Percentiles rank a stretch among this genome's conserved stretches.
phyloP scores from a whole-genome alignment of 78 protist species.

The Dictyostelium discoideum region DNA sequence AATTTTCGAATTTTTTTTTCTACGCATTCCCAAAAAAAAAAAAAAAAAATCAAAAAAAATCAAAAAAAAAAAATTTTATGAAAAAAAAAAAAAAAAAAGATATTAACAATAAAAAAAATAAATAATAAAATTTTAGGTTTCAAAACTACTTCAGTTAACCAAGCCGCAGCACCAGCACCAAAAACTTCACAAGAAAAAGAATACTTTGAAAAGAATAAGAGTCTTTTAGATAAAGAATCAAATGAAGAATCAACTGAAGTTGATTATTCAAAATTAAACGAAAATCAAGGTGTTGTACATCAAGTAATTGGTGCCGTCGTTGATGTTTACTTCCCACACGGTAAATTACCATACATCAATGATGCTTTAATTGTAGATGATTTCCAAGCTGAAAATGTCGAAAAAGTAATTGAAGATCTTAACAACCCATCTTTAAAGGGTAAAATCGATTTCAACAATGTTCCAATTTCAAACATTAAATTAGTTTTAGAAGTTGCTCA shows the following conservation, averaged over 20 bases:
- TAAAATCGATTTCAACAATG: conserved; percentile 38
- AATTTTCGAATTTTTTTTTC: no score
- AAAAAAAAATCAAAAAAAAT: neutral
- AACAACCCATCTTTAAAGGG: conserved; percentile 76
- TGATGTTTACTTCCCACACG: conserved; percentile 98
- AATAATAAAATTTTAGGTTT: conserved; percentile 1
- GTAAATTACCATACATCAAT: conserved; percentile 95
- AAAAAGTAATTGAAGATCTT: conserved; percentile 75
- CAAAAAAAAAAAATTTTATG: neutral
- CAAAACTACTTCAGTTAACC: neutral
- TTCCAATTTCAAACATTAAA: conserved; percentile 68
- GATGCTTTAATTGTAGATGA: conserved; percentile 94
- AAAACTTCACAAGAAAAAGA: conserved; percentile 21
- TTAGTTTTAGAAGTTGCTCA: conserved; percentile 98
- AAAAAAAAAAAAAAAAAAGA: neutral
- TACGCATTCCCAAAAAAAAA: no score
- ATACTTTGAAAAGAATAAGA: neutral
- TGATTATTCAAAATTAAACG: neutral
- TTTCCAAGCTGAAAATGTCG: conserved; percentile 73
- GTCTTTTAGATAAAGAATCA: conserved; percentile 21
- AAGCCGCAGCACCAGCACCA: conserved; percentile 21
- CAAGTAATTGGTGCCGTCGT: conserved; percentile 99
- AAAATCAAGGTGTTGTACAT: conserved; percentile 81
- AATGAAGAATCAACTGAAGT: neutral
- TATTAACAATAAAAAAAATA: neutral